phyloP scores from a whole-genome alignment of 495 filamentous ascomycete species.

The Aspergillus cristatus region DNA sequence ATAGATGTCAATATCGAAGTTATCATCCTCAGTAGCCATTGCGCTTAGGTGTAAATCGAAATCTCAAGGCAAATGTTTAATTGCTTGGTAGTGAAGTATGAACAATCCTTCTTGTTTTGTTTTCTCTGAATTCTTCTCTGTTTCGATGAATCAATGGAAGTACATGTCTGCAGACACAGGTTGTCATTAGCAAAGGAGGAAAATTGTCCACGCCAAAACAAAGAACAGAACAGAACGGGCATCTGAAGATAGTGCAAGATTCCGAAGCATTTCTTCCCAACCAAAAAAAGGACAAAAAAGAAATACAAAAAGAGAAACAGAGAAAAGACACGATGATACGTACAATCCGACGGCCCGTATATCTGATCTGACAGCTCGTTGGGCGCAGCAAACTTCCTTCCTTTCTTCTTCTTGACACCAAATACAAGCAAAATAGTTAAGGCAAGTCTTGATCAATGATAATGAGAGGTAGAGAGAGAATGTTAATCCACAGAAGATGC shows the following conservation, averaged over 20 bases:
- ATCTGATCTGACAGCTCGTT: slow-evolving; percentile 6
- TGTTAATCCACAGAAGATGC: slow-evolving; percentile 15
- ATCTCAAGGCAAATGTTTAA: slow-evolving; percentile 20
- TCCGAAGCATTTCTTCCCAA: slow-evolving; percentile 3
- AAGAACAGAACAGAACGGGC: background rate
- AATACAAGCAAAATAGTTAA: slow-evolving; percentile 22
- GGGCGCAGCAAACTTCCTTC: slow-evolving; percentile 6
- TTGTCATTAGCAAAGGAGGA: slow-evolving; percentile 32
- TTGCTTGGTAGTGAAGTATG: slow-evolving; percentile 29
- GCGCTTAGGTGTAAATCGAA: slow-evolving; percentile 25
- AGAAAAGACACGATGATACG: slow-evolving; percentile 31
- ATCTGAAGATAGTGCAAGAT: slow-evolving; percentile 2
- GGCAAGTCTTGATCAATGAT: background rate
- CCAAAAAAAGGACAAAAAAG: slow-evolving; percentile 4
- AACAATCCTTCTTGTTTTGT: slow-evolving; percentile 24
- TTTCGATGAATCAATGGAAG: slow-evolving; percentile 28
- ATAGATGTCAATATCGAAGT: slow-evolving; percentile 98
- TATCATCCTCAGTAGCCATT: slow-evolving; percentile 77
- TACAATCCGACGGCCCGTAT: slow-evolving; percentile 34
- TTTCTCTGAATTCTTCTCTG: slow-evolving; percentile 17
- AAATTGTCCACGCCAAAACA: slow-evolving; percentile 10
- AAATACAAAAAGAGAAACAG: slow-evolving; percentile 9
- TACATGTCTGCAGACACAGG: slow-evolving; percentile 37
- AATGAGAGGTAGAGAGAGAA: slow-evolving; percentile 7
- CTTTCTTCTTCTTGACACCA: slow-evolving; percentile 18